phyloP scores from a whole-genome alignment of 129 eudicot species.

The Rutidosis leptorrhynchoides region DNA sequence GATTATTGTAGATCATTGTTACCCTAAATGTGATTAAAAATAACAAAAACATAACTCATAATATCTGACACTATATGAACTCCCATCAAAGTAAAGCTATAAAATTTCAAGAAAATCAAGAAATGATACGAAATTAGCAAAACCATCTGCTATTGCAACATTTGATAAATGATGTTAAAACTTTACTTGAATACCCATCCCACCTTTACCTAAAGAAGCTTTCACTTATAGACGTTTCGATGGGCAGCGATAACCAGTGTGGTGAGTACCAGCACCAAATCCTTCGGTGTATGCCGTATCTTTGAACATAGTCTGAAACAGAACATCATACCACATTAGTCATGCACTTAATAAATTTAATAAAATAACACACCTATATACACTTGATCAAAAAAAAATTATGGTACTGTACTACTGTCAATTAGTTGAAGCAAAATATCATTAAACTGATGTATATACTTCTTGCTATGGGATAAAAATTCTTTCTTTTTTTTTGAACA shows the following conservation, averaged over 20 bases:
- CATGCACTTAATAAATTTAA: not conserved
- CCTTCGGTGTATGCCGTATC: slow-evolving; percentile 81
- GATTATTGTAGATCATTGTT: slow-evolving; percentile 1
- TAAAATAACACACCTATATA: not conserved
- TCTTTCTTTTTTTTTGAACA: too few relatives aligned
- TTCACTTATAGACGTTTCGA: slow-evolving; percentile 40
- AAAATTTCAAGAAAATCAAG: not conserved
- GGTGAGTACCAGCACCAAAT: slow-evolving; percentile 53
- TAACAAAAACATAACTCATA: not conserved
- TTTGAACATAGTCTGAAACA: slow-evolving; percentile 70
- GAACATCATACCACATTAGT: not conserved
- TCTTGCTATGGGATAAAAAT: too few relatives aligned
- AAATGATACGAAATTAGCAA: slow-evolving; percentile 4
- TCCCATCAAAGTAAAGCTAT: slow-evolving; percentile 4
- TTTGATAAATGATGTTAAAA: not conserved
- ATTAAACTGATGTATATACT: not conserved
- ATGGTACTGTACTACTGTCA: slow-evolving; percentile 1
- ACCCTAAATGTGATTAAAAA: slow-evolving; percentile 2
- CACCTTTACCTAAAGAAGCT: slow-evolving; percentile 5
- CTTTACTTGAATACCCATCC: not conserved
- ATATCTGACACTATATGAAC: slow-evolving; percentile 11
- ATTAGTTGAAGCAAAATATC: not conserved
- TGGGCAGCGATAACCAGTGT: slow-evolving; percentile 23
- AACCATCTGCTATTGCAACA: slow-evolving; percentile 13
- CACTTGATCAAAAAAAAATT: not conserved